Conservation (phyloP, 176 grass and related monocot genomes). For the Carex scoparia region DNA sequence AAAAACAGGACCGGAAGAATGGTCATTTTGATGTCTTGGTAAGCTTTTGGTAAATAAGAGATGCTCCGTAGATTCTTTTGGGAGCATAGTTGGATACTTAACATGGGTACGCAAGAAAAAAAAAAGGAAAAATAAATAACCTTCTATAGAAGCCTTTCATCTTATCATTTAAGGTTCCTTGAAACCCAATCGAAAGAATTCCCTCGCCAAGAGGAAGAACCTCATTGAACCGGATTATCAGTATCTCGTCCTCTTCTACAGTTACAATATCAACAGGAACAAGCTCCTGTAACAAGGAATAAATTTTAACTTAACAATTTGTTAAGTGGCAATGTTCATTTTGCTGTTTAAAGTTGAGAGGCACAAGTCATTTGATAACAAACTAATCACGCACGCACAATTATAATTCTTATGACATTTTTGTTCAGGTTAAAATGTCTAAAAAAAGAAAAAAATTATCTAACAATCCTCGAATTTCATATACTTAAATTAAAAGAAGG, state of each 20-base stretch:
- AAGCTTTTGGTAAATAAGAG: background rate
- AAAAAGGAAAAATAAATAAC: slow-evolving; percentile 27
- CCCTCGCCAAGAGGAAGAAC: slow-evolving; percentile 59
- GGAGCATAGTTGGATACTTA: background rate
- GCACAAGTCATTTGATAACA: background rate
- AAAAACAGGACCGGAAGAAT: background rate
- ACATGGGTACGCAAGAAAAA: background rate
- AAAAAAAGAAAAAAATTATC: background rate
- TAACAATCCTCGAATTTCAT: background rate
- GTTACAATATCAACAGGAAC: slow-evolving; percentile 48
- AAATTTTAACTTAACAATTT: background rate
- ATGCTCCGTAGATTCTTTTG: background rate
- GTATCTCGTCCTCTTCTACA: slow-evolving; percentile 70
- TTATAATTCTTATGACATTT: background rate
- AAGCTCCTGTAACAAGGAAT: slow-evolving; percentile 43
- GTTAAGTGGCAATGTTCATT: background rate
- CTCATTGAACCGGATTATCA: slow-evolving; percentile 62
- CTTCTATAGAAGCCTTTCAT: slow-evolving; percentile 98
- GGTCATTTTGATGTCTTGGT: background rate
- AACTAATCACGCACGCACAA: background rate
- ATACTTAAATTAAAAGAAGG: background rate
- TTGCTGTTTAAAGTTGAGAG: background rate
- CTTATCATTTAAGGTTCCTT: slow-evolving; percentile 75
- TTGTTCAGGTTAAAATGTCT: background rate
- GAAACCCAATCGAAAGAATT: slow-evolving; percentile 52